A percentile compares a stretch with the other conserved stretches of the same genome.
phyloP scores from a whole-genome alignment of 345 rosid species.

The Salix purpurea region DNA sequence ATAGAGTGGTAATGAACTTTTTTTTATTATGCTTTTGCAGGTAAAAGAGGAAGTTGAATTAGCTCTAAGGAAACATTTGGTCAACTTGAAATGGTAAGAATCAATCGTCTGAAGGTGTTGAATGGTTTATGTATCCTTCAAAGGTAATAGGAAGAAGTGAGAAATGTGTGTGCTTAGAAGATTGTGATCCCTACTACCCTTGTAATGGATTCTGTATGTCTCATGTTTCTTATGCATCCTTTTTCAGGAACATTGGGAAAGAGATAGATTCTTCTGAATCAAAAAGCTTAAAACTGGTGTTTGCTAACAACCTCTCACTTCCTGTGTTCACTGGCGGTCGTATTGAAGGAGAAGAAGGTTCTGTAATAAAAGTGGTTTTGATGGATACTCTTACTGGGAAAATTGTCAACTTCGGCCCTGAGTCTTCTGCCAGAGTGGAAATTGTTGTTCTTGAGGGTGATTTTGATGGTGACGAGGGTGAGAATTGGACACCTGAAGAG shows the following conservation, averaged over 20 bases:
- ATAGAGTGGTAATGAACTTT: background rate
- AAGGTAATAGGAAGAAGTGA: background rate
- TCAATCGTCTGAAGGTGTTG: slow-evolving; percentile 7
- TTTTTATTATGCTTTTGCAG: slow-evolving; percentile 34
- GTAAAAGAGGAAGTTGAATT: slow-evolving; percentile 92
- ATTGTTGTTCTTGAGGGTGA: slow-evolving; percentile 93
- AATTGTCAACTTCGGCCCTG: slow-evolving; percentile 55
- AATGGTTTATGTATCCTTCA: background rate
- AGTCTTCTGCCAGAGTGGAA: slow-evolving; percentile 73
- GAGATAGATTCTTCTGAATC: slow-evolving; percentile 49
- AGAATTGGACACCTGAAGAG: slow-evolving; percentile 71
- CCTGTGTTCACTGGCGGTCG: slow-evolving; percentile 96
- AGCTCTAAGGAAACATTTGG: slow-evolving; percentile 73
- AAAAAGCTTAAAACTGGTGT: slow-evolving; percentile 66
- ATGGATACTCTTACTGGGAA: slow-evolving; percentile 60
- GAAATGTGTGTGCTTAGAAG: background rate
- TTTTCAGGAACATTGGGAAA: slow-evolving; percentile 62
- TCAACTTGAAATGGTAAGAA: slow-evolving; percentile 57
- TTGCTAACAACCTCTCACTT: slow-evolving; percentile 62
- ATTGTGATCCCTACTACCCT: background rate
- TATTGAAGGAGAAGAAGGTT: slow-evolving; percentile 76
- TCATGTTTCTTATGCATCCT: slow-evolving; percentile 14
- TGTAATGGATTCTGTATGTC: background rate
- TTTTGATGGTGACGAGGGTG: slow-evolving; percentile 64
- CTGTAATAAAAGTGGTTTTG: slow-evolving; percentile 59